Evolutionary conservation across 108 stramenopile species (phyloP).

Genomic region (Fistulifera pelliculosa): DNA sequence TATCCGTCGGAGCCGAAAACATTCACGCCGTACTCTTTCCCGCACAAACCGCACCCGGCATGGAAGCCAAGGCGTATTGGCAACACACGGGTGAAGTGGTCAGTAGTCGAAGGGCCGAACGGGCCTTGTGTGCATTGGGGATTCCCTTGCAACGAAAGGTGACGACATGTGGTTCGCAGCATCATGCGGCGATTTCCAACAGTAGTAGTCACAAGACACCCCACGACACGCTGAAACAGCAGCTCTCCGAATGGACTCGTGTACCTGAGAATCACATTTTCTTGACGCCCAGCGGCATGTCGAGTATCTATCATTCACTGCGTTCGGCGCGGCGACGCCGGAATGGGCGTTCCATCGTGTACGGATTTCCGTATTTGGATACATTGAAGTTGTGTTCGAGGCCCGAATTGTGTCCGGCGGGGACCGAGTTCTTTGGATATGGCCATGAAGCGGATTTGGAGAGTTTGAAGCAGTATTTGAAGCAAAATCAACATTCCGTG

Average conservation of each 20-base stretch:
- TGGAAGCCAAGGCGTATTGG: slow-evolving; percentile 65
- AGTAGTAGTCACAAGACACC: no score
- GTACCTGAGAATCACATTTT: slow-evolving; percentile 30
- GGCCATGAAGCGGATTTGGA: slow-evolving; percentile 46
- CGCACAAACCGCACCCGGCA: slow-evolving; percentile 36
- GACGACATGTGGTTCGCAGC: slow-evolving; percentile 10
- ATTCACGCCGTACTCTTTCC: slow-evolving; percentile 55
- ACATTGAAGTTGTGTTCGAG: slow-evolving; percentile 60
- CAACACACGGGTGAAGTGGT: slow-evolving; percentile 68
- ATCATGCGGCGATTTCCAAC: slow-evolving; percentile 3
- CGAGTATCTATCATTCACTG: slow-evolving; percentile 42
- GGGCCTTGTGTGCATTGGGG: slow-evolving; percentile 16
- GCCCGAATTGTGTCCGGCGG: slow-evolving; percentile 43
- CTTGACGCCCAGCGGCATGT: slow-evolving; percentile 52
- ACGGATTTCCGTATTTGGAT: slow-evolving; percentile 71
- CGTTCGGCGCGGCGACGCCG: slow-evolving; percentile 34
- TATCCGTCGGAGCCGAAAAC: slow-evolving; percentile 15
- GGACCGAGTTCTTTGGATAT: slow-evolving; percentile 52
- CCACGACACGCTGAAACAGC: slow-evolving; percentile 8
- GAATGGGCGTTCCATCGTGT: slow-evolving; percentile 56
- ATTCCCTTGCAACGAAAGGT: slow-evolving; percentile 19
- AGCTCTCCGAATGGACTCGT: slow-evolving; percentile 35
- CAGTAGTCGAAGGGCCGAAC: slow-evolving; percentile 40
- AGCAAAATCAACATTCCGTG: slow-evolving; percentile 7
- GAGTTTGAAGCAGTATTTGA: slow-evolving; percentile 26